Evolutionary conservation across 1,139 yeast species (phyloP), one percentile per base, ranked within the genome.

Genomic region (Williopsis jadinii): DNA sequence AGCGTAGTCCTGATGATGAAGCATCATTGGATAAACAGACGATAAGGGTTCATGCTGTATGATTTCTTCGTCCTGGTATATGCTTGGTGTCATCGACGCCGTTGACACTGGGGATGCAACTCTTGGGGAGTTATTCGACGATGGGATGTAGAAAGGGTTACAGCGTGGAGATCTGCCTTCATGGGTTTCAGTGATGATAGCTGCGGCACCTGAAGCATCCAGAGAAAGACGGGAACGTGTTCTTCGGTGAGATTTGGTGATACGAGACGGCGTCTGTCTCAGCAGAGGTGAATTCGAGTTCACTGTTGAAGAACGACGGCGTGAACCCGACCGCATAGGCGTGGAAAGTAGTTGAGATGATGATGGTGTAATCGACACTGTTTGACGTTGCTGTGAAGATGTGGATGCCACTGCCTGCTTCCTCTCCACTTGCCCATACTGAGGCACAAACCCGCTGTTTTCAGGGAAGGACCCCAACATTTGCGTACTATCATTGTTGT

Each of bases 111-210:
- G 56, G 5, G 57, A 49, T n/a, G 15, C 34, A 27, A 46, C 45
- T 37, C 41, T 48, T 28, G 77, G 75, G 8, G 73, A 65, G 34
- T 66, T 54, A 46, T 67, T 66, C 5, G 68, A 56, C 1, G 68
- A 60, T 2, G 75, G 72, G 2, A 73, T 70, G 48, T 67, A 70
- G 49, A 72, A 71, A 14, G 77, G 77, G 47, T 72, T 71, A 30
- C 64, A 56, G 15, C 30, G 32, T 11, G 44, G 41, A 9, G 44
- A 36, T 33, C 39, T 35, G 9, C n/a, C 11, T 28, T 6, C 10
- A 32, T 15, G 3, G 33, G 32, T 10, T 28, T 15, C 13, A 13
- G 45, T 41, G 28, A 49, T 42, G 30, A 58, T 50, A n/a, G 61
- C 43, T 27, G 55, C 53, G 26, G 51, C 45, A 30, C 61, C 61